phyloP scores from a whole-genome alignment of 2,329 filamentous ascomycete genomes.

The Alternaria novae-zelandiae region DNA sequence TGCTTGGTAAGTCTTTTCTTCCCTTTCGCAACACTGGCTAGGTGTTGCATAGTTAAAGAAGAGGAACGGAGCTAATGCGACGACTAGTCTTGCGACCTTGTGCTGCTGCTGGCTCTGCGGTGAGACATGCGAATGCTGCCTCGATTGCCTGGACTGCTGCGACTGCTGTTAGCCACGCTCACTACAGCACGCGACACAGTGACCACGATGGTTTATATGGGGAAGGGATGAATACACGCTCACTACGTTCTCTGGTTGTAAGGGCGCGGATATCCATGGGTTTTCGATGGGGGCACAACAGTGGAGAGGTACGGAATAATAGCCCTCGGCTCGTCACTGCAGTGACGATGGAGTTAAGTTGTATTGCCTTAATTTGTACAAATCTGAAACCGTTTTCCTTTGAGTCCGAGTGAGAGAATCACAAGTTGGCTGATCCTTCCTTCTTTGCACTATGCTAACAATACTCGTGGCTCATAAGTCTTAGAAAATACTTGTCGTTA shows the following conservation, averaged over 20 bases:
- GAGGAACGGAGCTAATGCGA: neutral
- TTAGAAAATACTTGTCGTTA: slow-evolving; percentile 1
- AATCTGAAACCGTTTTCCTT: neutral
- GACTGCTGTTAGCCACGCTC: slow-evolving; percentile 23
- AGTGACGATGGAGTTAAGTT: neutral
- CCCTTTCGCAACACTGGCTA: neutral
- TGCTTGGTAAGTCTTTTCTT: slow-evolving; percentile 33
- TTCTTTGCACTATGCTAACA: slow-evolving; percentile 17
- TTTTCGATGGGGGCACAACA: neutral
- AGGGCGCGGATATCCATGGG: neutral
- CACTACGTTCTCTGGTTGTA: neutral
- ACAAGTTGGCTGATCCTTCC: slow-evolving; percentile 8
- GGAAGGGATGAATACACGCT: neutral
- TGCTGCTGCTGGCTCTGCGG: slow-evolving; percentile 48
- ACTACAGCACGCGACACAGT: neutral
- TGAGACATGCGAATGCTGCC: slow-evolving; percentile 46
- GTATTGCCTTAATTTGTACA: neutral
- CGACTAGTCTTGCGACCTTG: slow-evolving; percentile 39
- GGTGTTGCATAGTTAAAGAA: neutral
- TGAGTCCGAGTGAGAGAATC: slow-evolving; percentile 8
- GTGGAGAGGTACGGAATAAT: neutral
- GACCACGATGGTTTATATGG: neutral
- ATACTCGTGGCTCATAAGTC: neutral
- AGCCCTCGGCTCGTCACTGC: neutral
- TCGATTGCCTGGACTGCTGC: slow-evolving; percentile 41